Conservation (phyloP, 2,329 filamentous ascomycete genomes). For the Didymella exigua region DNA sequence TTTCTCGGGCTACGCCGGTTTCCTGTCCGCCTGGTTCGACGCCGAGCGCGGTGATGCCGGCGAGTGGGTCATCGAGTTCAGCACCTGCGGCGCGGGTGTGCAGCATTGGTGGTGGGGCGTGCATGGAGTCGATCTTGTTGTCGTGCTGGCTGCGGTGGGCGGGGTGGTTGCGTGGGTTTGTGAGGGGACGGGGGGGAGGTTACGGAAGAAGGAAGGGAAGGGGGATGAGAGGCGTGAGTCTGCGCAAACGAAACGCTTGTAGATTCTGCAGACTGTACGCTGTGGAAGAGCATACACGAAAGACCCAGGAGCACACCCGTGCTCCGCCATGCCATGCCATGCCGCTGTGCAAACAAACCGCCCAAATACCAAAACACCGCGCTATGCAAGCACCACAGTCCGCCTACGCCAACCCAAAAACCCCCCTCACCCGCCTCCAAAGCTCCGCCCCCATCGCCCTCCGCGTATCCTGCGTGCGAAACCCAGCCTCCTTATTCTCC, state of each 20-base stretch:
- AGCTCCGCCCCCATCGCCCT: constrained; percentile 59
- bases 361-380: too few relatives aligned
- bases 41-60: constrained; percentile 69
- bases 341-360: too few relatives aligned
- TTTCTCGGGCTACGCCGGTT: constrained; percentile 87
- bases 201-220: too few relatives aligned
- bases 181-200: too few relatives aligned
- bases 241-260: too few relatives aligned
- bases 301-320: too few relatives aligned
- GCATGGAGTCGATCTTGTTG: constrained; percentile 60
- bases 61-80: constrained; percentile 83
- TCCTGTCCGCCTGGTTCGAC: constrained; percentile 92
- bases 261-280: too few relatives aligned
- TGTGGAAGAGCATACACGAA: too few relatives aligned
- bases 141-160: not conserved
- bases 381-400: too few relatives aligned
- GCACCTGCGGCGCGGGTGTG: constrained; percentile 76
- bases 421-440: constrained; percentile 44
- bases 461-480: constrained; percentile 59
- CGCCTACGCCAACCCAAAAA: constrained; percentile 31
- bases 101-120: constrained; percentile 96
- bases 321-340: too few relatives aligned
- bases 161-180: not conserved
- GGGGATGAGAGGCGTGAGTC: too few relatives aligned
- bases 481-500: constrained; percentile 67